These are phyloP conservation scores for Venturiaceae sp. DNA, from an alignment of 2,329 filamentous ascomycete genomes.

Conservation along the genomic window DNA sequence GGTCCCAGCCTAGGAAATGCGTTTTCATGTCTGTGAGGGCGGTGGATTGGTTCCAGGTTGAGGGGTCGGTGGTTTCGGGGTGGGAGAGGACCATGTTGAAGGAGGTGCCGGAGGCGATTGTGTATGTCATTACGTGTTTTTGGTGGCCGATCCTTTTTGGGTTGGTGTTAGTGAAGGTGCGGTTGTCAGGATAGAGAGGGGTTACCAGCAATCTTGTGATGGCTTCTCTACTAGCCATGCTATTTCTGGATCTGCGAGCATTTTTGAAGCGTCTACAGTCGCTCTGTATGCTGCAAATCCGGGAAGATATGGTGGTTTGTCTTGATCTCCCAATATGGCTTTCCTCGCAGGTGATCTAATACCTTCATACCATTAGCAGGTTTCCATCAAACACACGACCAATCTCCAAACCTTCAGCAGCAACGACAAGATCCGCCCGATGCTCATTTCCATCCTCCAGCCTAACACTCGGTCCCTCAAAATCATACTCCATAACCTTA, in stretches of 20 bases:
- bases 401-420: neutral
- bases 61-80: conserved; percentile 38
- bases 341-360: neutral
- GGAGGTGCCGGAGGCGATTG: conserved; percentile 36
- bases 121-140: conserved; percentile 44
- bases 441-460: neutral
- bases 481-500: neutral
- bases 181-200: too few species aligned
- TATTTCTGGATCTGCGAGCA: neutral
- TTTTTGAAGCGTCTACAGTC: neutral
- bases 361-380: too few species aligned
- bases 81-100: conserved; percentile 44
- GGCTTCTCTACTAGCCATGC: neutral
- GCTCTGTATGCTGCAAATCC: conserved; percentile 1
- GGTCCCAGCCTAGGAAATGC: conserved; percentile 49
- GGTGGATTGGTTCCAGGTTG: conserved; percentile 30
- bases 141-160: conserved; percentile 42
- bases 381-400: neutral
- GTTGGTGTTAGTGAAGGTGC: too few species aligned
- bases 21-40: conserved; percentile 44
- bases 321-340: neutral
- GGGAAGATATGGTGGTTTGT: neutral
- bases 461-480: neutral
- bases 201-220: conserved; percentile 23
- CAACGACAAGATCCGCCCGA: conserved; percentile 6